Conservation (phyloP, 208 protist species). For the Trichomonas tenax region DNA sequence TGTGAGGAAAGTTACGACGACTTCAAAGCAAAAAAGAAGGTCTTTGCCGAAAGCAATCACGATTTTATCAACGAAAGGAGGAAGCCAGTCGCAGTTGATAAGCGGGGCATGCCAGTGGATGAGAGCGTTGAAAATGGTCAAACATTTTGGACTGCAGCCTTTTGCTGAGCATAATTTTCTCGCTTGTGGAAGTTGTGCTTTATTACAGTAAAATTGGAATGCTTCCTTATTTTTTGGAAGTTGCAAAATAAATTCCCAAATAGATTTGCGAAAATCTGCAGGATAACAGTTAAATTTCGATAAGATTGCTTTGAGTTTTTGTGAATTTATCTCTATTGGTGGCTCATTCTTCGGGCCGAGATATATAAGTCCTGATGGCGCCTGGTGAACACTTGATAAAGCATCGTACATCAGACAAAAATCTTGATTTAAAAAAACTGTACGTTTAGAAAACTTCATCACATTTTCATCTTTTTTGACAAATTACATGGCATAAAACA, state of each 20-base stretch:
- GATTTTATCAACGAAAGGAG: not conserved
- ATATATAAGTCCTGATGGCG: not conserved
- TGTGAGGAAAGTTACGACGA: not conserved
- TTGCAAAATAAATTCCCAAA: not conserved
- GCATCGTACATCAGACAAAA: not conserved
- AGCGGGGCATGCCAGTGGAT: conserved; percentile 1
- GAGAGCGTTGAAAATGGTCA: not conserved
- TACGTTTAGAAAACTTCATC: not conserved
- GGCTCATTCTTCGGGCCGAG: not conserved
- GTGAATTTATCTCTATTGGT: not conserved
- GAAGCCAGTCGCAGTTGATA: not conserved
- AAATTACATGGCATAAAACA: too few species aligned
- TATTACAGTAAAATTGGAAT: not conserved
- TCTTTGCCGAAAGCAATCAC: not conserved
- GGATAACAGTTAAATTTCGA: not conserved
- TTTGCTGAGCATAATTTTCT: not conserved
- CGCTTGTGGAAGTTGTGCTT: not conserved
- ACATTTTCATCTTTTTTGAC: too few species aligned
- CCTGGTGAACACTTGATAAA: not conserved
- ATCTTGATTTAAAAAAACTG: not conserved
- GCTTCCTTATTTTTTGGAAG: not conserved
- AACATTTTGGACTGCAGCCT: not conserved
- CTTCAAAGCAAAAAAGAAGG: not conserved
- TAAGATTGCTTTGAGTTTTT: not conserved
- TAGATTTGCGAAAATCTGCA: not conserved